Conservation (phyloP, 805 yeast species). For the Phaffomyces thermotolerans region DNA sequence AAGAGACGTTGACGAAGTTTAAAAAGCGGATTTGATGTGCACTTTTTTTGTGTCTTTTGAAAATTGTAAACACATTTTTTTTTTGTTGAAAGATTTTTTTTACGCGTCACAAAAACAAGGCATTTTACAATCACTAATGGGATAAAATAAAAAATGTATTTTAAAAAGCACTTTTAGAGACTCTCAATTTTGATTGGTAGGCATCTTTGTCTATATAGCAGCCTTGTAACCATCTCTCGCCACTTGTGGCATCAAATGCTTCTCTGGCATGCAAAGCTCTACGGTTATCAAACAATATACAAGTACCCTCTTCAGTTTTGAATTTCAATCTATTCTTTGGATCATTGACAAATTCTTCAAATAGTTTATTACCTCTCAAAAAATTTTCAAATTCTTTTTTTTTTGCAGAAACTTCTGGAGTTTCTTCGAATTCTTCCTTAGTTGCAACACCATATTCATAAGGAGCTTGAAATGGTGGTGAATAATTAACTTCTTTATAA, state of each 20-base stretch:
- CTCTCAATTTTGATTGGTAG: slow-evolving; percentile 51
- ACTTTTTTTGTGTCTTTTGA: neutral
- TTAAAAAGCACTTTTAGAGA: slow-evolving; percentile 8
- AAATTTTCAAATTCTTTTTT: slow-evolving; percentile 44
- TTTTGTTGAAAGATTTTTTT: neutral
- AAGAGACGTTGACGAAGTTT: too few relatives aligned
- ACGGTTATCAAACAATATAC: slow-evolving; percentile 66
- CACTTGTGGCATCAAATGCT: slow-evolving; percentile 38
- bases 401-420: slow-evolving; percentile 27
- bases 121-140: neutral
- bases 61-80: neutral
- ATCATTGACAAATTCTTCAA: slow-evolving; percentile 50
- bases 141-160: neutral
- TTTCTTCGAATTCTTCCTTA: slow-evolving; percentile 16
- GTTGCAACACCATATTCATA: slow-evolving; percentile 49
- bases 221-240: slow-evolving; percentile 66
- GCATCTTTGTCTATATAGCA: slow-evolving; percentile 69
- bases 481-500: slow-evolving; percentile 58
- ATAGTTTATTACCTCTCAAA: slow-evolving; percentile 48
- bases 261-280: slow-evolving; percentile 62
- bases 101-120: neutral
- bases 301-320: slow-evolving; percentile 49
- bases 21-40: too few relatives aligned
- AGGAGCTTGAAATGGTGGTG: slow-evolving; percentile 83
- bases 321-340: slow-evolving; percentile 47